phyloP scores from a whole-genome alignment of 257 asterid species.

The Gentiana dahurica region DNA sequence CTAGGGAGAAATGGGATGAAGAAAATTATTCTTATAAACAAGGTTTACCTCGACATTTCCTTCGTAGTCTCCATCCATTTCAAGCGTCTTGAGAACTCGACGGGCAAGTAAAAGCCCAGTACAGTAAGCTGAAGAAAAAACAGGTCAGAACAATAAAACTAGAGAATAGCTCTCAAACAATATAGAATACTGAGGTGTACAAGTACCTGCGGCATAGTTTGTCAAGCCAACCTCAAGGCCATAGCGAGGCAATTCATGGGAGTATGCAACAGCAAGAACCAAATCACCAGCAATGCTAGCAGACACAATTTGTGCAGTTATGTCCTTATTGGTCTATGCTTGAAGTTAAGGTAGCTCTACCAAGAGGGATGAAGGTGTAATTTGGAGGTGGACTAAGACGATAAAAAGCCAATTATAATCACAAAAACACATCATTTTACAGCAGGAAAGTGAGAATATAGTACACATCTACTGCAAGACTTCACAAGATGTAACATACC shows the following conservation, averaged over 20 bases:
- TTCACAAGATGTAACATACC: not conserved
- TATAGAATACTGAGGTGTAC: not conserved
- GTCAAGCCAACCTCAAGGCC: conserved; percentile 85
- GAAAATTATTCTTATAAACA: not conserved
- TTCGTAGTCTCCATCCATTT: conserved; percentile 66
- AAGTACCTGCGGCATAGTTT: conserved; percentile 70
- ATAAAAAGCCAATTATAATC: not conserved
- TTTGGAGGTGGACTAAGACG: too few relatives aligned
- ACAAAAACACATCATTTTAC: not conserved
- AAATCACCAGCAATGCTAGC: conserved; percentile 82
- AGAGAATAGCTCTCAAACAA: not conserved
- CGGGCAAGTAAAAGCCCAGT: conserved; percentile 86
- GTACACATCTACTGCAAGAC: not conserved
- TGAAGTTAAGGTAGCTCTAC: conserved; percentile 25
- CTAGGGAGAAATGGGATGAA: not conserved
- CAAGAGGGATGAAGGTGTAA: not conserved
- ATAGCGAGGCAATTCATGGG: conserved; percentile 67
- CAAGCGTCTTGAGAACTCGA: conserved; percentile 64
- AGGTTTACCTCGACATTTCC: conserved; percentile 68
- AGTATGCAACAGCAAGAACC: conserved; percentile 64
- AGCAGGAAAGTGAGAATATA: not conserved
- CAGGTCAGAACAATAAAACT: not conserved
- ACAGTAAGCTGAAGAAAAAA: conserved; percentile 51
- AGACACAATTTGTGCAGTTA: conserved; percentile 59
- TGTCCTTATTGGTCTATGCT: conserved; percentile 58